These are phyloP conservation scores for Fragilariopsis cylindrus DNA, from an alignment of 108 stramenopile species.

Conservation along the genomic window DNA sequence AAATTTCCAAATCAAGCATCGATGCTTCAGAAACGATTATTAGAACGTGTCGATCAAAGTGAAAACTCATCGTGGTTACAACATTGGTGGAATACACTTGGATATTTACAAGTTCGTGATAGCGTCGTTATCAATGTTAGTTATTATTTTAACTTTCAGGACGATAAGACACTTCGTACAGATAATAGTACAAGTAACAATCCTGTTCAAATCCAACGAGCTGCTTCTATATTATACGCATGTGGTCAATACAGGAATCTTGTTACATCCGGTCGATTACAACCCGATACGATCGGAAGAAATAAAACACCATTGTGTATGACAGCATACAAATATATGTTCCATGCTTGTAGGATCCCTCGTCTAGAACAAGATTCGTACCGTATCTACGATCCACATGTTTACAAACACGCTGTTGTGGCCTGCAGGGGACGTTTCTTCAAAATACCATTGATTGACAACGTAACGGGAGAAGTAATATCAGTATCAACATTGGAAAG, in stretches of 20 bases:
- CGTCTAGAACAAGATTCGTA: slow-evolving; percentile 68
- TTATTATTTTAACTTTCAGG: slow-evolving; percentile 86
- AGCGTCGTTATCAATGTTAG: slow-evolving; percentile 86
- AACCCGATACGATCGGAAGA: slow-evolving; percentile 66
- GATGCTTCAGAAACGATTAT: slow-evolving; percentile 64
- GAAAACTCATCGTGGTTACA: slow-evolving; percentile 78
- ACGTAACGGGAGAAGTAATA: slow-evolving; percentile 26
- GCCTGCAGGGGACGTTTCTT: slow-evolving; percentile 74
- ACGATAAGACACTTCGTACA: slow-evolving; percentile 53
- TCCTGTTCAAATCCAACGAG: slow-evolving; percentile 38
- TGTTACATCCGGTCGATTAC: slow-evolving; percentile 64
- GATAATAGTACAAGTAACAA: background rate
- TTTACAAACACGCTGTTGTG: slow-evolving; percentile 73
- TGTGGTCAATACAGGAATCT: slow-evolving; percentile 72
- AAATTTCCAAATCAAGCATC: slow-evolving; percentile 56
- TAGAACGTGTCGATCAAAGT: slow-evolving; percentile 48
- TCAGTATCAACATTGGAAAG: slow-evolving; percentile 45
- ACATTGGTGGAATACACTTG: slow-evolving; percentile 87
- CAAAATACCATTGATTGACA: slow-evolving; percentile 41
- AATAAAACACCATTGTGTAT: slow-evolving; percentile 71
- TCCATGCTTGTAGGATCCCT: slow-evolving; percentile 88
- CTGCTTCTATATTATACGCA: slow-evolving; percentile 70
- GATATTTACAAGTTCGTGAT: slow-evolving; percentile 85
- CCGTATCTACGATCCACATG: slow-evolving; percentile 76
- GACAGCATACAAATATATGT: slow-evolving; percentile 91